Percentiles rank a stretch among this genome's conserved stretches.
These are phyloP conservation scores for Magnusiomyces ingens DNA, from an alignment of 1,139 yeast genomes.

Conservation along the genomic window DNA sequence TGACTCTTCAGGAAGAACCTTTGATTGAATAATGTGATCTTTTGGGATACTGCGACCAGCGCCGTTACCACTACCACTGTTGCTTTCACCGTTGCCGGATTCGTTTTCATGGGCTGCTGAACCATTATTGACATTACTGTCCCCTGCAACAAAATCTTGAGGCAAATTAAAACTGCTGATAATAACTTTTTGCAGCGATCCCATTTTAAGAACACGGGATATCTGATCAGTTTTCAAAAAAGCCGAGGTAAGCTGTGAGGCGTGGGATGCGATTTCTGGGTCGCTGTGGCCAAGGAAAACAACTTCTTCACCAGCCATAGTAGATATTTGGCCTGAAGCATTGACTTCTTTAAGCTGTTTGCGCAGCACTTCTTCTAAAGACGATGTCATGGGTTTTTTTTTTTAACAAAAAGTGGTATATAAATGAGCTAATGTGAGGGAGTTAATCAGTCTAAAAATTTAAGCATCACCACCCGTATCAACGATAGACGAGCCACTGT, in stretches of 20 bases:
- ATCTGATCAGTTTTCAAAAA: conserved; percentile 26
- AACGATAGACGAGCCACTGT: too few species aligned
- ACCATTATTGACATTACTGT: neutral
- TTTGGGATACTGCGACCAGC: neutral
- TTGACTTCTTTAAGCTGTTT: conserved; percentile 10
- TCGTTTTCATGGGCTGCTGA: neutral
- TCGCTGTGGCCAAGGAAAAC: conserved; percentile 16
- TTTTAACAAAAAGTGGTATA: too few species aligned
- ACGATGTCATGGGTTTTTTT: neutral
- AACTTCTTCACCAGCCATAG: conserved; percentile 22
- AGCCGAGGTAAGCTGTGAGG: conserved; percentile 19
- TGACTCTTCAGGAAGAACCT: neutral
- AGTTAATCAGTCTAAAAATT: too few species aligned
- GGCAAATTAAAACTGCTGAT: conserved; percentile 11
- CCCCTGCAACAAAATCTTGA: neutral
- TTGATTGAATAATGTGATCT: conserved; percentile 3
- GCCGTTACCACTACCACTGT: neutral
- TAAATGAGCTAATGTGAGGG: too few species aligned
- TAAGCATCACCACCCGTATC: too few species aligned
- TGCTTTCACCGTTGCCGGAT: neutral
- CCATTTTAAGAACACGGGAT: conserved; percentile 27
- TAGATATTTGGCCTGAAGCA: conserved; percentile 22
- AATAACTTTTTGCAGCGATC: conserved; percentile 25
- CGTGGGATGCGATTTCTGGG: conserved; percentile 13
- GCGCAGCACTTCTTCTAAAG: conserved; percentile 5